These are phyloP conservation scores for Mycena belliarum DNA, from an alignment of 768 basidiomycete genomes.

Conservation along the genomic window DNA sequence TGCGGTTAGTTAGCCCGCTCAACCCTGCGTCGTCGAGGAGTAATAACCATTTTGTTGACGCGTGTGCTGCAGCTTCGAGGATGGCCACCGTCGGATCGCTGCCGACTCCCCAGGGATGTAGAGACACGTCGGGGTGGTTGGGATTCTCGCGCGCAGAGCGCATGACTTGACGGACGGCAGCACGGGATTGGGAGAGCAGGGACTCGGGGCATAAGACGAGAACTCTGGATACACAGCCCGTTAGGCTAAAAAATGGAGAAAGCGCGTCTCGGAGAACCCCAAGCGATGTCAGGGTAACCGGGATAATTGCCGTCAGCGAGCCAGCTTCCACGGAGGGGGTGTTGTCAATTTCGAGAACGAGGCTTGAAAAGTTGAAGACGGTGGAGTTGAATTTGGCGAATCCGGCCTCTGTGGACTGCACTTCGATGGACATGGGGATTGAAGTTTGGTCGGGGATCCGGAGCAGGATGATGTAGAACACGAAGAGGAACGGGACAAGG, in stretches of 20 bases:
- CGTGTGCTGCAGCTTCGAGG: conserved; percentile 39
- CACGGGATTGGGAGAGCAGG: conserved; percentile 36
- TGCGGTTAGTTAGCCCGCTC: conserved; percentile 30
- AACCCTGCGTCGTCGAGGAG: conserved; percentile 53
- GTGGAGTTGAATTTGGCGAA: too few relatives aligned
- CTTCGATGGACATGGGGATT: too few relatives aligned
- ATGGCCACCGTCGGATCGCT: conserved; percentile 26
- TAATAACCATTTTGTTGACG: conserved; percentile 51
- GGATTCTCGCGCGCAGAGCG: conserved; percentile 24
- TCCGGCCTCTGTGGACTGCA: neutral
- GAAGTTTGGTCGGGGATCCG: neutral
- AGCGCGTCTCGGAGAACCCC: conserved; percentile 35
- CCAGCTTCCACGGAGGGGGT: conserved; percentile 11
- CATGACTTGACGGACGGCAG: conserved; percentile 35
- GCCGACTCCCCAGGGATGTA: conserved; percentile 33
- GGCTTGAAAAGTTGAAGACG: neutral
- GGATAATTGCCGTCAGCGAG: conserved; percentile 51
- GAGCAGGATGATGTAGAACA: conserved; percentile 8
- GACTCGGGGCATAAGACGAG: conserved; percentile 46
- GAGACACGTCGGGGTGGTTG: conserved; percentile 44
- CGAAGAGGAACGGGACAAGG: conserved; percentile 16
- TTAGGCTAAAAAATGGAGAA: conserved; percentile 37
- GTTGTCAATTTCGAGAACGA: neutral
- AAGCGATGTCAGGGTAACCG: conserved; percentile 41
- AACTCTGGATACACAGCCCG: conserved; percentile 42